Conservation (phyloP, 2,329 filamentous ascomycete genomes). For the Cladophialophora bantiana region DNA sequence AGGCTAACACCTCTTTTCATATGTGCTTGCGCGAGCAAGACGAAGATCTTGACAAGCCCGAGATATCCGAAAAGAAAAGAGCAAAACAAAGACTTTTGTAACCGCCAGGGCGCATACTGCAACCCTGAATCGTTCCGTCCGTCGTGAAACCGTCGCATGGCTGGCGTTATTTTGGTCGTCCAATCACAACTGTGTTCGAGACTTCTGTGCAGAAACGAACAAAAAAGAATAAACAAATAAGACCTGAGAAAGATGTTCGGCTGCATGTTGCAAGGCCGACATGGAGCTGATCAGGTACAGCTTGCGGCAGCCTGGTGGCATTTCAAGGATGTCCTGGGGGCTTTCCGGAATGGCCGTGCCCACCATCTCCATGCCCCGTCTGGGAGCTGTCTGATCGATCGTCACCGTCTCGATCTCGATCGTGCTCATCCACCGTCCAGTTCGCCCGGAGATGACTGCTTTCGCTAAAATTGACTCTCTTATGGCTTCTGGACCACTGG, state of each 20-base stretch:
- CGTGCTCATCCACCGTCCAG: conserved; percentile 31
- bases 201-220: not conserved
- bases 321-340: conserved; percentile 38
- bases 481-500: conserved; percentile 31
- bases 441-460: conserved; percentile 35
- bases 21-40: conserved; percentile 3
- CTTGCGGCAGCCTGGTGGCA: not conserved
- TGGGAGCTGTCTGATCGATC: conserved; percentile 30
- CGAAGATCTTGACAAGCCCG: not conserved
- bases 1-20: not conserved
- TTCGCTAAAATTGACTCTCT: conserved; percentile 40
- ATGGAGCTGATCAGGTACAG: conserved; percentile 2
- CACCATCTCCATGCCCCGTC: conserved; percentile 19
- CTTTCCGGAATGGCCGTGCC: conserved; percentile 26
- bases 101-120: not conserved
- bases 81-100: conserved; percentile 1
- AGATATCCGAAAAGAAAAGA: not conserved
- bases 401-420: conserved; percentile 26
- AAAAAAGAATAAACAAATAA: conserved; percentile 2
- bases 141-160: not conserved
- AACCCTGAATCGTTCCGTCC: not conserved
- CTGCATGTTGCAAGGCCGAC: not conserved
- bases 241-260: not conserved
- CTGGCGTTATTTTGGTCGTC: not conserved
- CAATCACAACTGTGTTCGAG: not conserved